These are phyloP conservation scores for Phoma sp. DNA, from an alignment of 2,329 filamentous ascomycete species.

Conservation along the genomic window DNA sequence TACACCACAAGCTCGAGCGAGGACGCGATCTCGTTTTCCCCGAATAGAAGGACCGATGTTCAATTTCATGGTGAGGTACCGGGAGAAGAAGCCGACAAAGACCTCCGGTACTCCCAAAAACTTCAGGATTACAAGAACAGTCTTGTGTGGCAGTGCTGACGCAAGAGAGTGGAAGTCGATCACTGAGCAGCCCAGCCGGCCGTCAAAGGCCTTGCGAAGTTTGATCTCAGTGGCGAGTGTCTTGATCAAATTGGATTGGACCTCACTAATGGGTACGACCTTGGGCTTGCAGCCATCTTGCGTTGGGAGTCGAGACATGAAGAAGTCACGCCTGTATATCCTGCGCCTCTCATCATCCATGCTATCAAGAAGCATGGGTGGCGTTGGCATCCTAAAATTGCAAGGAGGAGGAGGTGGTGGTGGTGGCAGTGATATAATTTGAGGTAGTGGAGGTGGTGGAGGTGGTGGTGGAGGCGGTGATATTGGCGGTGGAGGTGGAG, in stretches of 20 bases:
- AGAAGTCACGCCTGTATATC: slow-evolving; percentile 31
- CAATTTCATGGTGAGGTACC: slow-evolving; percentile 51
- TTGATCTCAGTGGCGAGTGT: slow-evolving; percentile 33
- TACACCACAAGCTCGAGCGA: slow-evolving; percentile 29
- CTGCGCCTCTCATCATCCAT: slow-evolving; percentile 24
- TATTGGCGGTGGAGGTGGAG: not conserved
- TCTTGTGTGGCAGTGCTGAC: slow-evolving; percentile 65
- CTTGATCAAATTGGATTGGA: slow-evolving; percentile 36
- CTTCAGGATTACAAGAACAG: slow-evolving; percentile 63
- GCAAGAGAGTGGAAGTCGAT: slow-evolving; percentile 59
- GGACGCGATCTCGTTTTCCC: slow-evolving; percentile 26
- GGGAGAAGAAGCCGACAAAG: slow-evolving; percentile 67
- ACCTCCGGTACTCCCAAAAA: slow-evolving; percentile 65
- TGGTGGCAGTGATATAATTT: not conserved
- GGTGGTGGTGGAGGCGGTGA: not conserved
- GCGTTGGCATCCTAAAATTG: not conserved
- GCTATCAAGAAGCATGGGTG: not conserved
- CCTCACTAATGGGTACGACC: slow-evolving; percentile 10
- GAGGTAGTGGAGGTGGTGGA: not conserved
- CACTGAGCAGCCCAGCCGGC: slow-evolving; percentile 13
- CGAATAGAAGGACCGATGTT: slow-evolving; percentile 33
- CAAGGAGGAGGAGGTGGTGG: slow-evolving; percentile 7
- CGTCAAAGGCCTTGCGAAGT: slow-evolving; percentile 30
- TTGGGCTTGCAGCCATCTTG: slow-evolving; percentile 17
- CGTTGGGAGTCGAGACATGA: slow-evolving; percentile 35